These are phyloP conservation scores for Paracorniculantispora psalliotae DNA, from an alignment of 2,329 filamentous ascomycete species.

Conservation along the genomic window DNA sequence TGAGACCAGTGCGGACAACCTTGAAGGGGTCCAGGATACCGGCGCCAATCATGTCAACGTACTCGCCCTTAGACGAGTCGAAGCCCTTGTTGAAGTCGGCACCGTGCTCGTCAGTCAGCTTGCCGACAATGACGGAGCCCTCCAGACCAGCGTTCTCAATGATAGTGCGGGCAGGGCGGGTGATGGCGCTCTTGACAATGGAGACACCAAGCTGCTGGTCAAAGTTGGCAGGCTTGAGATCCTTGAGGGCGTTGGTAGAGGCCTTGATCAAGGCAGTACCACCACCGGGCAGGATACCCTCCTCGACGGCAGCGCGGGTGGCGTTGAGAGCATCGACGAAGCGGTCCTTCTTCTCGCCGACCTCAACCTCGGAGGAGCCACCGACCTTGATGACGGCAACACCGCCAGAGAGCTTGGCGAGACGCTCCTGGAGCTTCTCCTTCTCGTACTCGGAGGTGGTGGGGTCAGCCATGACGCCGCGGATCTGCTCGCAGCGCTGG, in stretches of 20 bases:
- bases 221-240: conserved; percentile 89
- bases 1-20: conserved; percentile 93
- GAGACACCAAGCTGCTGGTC: conserved; percentile 97
- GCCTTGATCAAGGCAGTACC: conserved; percentile 98
- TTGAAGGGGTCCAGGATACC: conserved; percentile 99
- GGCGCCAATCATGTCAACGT: conserved; percentile 94
- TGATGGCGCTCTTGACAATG: conserved; percentile 98
- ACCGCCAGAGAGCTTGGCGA: conserved; percentile 97
- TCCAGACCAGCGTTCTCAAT: conserved; percentile 97
- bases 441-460: conserved; percentile 98
- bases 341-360: conserved; percentile 99
- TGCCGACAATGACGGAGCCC: conserved; percentile 93
- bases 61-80: conserved; percentile 94
- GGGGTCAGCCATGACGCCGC: conserved; percentile 90
- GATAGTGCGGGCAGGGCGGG: conserved; percentile 86
- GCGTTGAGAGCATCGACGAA: conserved; percentile 98
- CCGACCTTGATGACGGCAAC: conserved; percentile 99
- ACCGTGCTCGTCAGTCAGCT: conserved; percentile 91
- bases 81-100: conserved; percentile 96
- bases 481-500: conserved; percentile 98
- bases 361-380: conserved; percentile 95
- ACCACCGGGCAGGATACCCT: conserved; percentile 97
- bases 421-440: conserved; percentile 99
- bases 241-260: conserved; percentile 76
- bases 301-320: conserved; percentile 95